A percentile compares a stretch with the other conserved stretches of the same genome.
These are phyloP conservation scores for Aspergillus olivimuriae DNA, from an alignment of 495 filamentous ascomycete genomes.

Conservation along the genomic window DNA sequence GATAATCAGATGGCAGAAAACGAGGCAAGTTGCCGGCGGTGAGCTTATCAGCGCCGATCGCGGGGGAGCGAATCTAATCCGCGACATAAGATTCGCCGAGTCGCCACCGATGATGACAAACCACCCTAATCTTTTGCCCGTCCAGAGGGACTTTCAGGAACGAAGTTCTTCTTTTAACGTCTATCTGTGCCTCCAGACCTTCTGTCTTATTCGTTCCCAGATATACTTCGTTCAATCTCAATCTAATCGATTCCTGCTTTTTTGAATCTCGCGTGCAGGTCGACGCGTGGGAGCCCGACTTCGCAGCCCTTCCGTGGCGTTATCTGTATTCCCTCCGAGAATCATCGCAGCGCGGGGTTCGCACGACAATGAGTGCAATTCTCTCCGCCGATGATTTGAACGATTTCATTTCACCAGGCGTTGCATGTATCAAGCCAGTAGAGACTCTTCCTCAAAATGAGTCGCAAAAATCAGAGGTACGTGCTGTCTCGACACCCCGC, in stretches of 20 bases:
- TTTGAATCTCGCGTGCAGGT: not conserved
- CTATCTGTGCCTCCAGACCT: too few species aligned
- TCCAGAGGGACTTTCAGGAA: too few species aligned
- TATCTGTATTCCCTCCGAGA: slow-evolving; percentile 2
- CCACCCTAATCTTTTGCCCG: too few species aligned
- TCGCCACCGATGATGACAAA: slow-evolving; percentile 36
- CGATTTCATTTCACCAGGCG: slow-evolving; percentile 96
- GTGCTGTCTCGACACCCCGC: slow-evolving; percentile 16
- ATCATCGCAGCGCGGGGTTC: slow-evolving; percentile 9
- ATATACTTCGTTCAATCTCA: too few species aligned
- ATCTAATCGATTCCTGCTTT: not conserved
- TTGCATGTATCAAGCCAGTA: slow-evolving; percentile 96
- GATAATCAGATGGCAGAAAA: slow-evolving; percentile 4
- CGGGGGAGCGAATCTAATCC: slow-evolving; percentile 7
- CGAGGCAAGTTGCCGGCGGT: slow-evolving; percentile 19
- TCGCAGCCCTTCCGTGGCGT: not conserved
- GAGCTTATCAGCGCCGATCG: slow-evolving; percentile 30
- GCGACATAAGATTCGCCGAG: slow-evolving; percentile 1
- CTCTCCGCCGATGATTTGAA: slow-evolving; percentile 94
- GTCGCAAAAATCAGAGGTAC: slow-evolving; percentile 26
- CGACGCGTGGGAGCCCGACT: too few species aligned
- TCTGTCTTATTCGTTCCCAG: too few species aligned
- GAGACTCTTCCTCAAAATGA: slow-evolving; percentile 70
- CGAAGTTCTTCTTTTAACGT: slow-evolving; percentile 5
- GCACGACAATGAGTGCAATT: slow-evolving; percentile 79